Evolutionary conservation across 2,329 filamentous ascomycete genomes (phyloP).

Genomic region (Colletotrichum sp.): DNA sequence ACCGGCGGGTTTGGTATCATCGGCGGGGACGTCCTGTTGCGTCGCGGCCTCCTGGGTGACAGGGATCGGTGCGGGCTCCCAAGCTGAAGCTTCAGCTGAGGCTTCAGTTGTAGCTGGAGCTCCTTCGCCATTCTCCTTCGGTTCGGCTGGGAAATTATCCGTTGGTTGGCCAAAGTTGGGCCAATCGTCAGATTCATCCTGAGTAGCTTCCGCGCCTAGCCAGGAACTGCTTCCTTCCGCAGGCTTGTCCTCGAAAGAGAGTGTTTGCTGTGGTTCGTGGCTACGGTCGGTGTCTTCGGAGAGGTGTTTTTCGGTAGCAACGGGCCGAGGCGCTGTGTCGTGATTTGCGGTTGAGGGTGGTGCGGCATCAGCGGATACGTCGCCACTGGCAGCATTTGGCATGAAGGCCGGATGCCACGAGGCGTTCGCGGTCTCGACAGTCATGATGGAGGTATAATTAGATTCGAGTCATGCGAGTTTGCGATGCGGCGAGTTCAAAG

Average conservation of each 20-base stretch:
- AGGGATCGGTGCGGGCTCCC: background rate
- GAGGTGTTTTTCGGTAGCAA: background rate
- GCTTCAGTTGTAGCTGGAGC: background rate
- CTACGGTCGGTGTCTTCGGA: background rate
- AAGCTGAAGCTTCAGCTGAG: background rate
- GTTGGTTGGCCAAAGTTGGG: constrained; percentile 21
- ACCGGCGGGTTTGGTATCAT: constrained; percentile 3
- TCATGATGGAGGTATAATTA: constrained; percentile 35
- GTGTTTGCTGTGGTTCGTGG: background rate
- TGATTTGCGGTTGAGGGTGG: background rate
- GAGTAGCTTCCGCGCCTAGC: background rate
- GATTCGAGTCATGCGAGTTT: constrained; percentile 12
- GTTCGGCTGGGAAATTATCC: background rate
- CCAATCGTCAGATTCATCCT: constrained; percentile 25
- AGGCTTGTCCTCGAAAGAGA: background rate
- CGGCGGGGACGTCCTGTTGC: background rate
- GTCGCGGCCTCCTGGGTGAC: background rate
- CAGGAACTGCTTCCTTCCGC: background rate
- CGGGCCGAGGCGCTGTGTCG: background rate
- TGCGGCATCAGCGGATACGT: constrained; percentile 6
- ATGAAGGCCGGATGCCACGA: constrained; percentile 47
- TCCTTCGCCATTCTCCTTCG: background rate
- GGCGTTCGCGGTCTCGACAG: constrained; percentile 36
- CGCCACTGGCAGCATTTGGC: constrained; percentile 32
- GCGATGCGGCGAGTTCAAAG: constrained; percentile 9